Evolutionary conservation across 345 rosid genomes (phyloP).

Genomic region (Dipteronia dyeriana): DNA sequence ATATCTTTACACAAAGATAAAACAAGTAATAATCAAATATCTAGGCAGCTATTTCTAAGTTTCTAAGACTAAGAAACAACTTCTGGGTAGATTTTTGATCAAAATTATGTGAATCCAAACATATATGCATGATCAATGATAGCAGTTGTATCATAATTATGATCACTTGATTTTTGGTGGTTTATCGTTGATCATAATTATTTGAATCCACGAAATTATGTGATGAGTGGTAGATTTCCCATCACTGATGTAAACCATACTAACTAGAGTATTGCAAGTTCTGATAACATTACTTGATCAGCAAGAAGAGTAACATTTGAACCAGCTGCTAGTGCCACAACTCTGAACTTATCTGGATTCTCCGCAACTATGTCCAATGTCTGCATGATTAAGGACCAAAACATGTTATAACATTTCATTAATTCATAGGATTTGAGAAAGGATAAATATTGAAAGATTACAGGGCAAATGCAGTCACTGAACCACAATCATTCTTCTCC

Average conservation of each 20-base stretch:
- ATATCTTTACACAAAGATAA: background rate
- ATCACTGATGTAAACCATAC: background rate
- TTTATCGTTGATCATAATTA: background rate
- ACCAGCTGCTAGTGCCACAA: constrained; percentile 96
- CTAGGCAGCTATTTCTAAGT: too few relatives aligned
- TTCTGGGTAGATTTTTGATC: too few relatives aligned
- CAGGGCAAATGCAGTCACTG: background rate
- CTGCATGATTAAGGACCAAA: constrained; percentile 36
- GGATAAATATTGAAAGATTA: background rate
- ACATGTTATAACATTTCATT: background rate
- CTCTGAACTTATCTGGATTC: constrained; percentile 83
- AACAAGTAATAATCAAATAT: background rate
- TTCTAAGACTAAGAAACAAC: too few relatives aligned
- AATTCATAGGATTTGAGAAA: background rate
- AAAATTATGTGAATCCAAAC: too few relatives aligned
- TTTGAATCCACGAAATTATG: constrained; percentile 13
- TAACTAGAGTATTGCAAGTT: constrained; percentile 5
- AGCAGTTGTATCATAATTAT: too few relatives aligned
- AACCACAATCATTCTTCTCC: background rate
- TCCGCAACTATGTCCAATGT: constrained; percentile 91
- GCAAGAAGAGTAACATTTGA: constrained; percentile 92
- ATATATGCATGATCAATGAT: background rate
- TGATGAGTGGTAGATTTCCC: background rate
- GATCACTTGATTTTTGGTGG: too few relatives aligned
- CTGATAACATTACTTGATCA: constrained; percentile 67